These are phyloP conservation scores for Perilla frutescens DNA, from an alignment of 257 asterid genomes.

Conservation along the genomic window DNA sequence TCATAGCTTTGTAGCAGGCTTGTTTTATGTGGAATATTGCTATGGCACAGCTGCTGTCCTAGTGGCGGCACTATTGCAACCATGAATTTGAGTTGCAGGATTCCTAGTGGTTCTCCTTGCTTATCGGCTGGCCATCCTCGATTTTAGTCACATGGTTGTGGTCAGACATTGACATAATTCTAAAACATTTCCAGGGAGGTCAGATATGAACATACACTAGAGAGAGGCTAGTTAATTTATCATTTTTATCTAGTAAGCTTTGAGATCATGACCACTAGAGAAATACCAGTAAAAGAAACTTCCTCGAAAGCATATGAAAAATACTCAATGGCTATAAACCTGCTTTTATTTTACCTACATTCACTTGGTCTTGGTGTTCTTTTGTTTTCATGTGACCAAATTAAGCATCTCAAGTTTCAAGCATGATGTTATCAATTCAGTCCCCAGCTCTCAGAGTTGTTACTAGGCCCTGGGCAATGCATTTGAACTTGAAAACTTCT, in stretches of 20 bases:
- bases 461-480: slow-evolving; percentile 17
- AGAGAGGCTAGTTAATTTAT: not conserved
- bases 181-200: too few relatives aligned
- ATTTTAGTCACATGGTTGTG: too few relatives aligned
- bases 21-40: too few relatives aligned
- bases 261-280: not conserved
- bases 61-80: too few relatives aligned
- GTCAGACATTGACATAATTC: too few relatives aligned
- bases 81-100: too few relatives aligned
- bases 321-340: slow-evolving; percentile 2
- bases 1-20: too few relatives aligned
- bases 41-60: too few relatives aligned
- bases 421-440: not conserved
- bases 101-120: too few relatives aligned
- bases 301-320: slow-evolving; percentile 15
- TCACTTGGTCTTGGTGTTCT: not conserved
- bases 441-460: slow-evolving; percentile 14
- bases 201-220: too few relatives aligned
- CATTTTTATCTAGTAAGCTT: slow-evolving; percentile 2
- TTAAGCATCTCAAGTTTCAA: not conserved
- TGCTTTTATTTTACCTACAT: not conserved
- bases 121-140: too few relatives aligned
- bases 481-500: slow-evolving; percentile 20
- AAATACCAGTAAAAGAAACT: not conserved
- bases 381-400: not conserved